phyloP scores from a whole-genome alignment of 176 grass and related monocot species.

The Bothriochloa decipiens region DNA sequence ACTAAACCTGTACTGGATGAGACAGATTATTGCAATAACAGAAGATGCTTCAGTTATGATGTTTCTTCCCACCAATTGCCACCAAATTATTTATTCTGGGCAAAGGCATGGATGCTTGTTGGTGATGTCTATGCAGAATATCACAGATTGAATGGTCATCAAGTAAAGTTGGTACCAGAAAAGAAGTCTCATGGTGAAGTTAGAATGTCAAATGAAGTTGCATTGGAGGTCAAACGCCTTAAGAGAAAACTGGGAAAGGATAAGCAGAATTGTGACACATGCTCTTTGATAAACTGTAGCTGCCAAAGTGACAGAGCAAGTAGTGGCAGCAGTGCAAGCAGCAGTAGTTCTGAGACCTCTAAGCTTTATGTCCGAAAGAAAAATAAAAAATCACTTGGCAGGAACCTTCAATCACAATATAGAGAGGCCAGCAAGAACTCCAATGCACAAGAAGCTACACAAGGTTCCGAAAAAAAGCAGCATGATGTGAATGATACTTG shows the following conservation, averaged over 20 bases:
- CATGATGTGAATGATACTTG: constrained; percentile 28
- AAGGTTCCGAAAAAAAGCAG: constrained; percentile 47
- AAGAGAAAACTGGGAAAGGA: constrained; percentile 94
- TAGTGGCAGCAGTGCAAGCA: constrained; percentile 95
- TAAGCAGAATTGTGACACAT: constrained; percentile 77
- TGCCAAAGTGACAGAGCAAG: constrained; percentile 86
- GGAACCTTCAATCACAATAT: constrained; percentile 44
- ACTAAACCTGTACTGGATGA: constrained; percentile 59
- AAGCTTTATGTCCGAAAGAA: constrained; percentile 66
- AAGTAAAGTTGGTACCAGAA: constrained; percentile 51
- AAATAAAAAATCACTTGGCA: constrained; percentile 68
- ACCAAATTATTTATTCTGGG: constrained; percentile 84
- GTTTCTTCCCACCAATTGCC: constrained; percentile 44
- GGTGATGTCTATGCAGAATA: constrained; percentile 90
- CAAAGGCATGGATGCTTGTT: constrained; percentile 90
- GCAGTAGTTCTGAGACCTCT: constrained; percentile 63
- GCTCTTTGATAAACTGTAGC: constrained; percentile 97
- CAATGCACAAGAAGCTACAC: constrained; percentile 30
- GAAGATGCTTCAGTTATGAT: constrained; percentile 43
- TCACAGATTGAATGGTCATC: constrained; percentile 64
- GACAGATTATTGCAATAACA: constrained; percentile 41
- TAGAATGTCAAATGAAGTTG: constrained; percentile 97
- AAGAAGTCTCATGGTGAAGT: constrained; percentile 55
- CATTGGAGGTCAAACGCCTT: constrained; percentile 92
- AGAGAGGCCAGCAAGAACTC: constrained; percentile 37